A percentile compares a stretch with the other conserved stretches of the same genome.
phyloP scores from a whole-genome alignment of 23 red algal species.

The Gracilaria domingensis region DNA sequence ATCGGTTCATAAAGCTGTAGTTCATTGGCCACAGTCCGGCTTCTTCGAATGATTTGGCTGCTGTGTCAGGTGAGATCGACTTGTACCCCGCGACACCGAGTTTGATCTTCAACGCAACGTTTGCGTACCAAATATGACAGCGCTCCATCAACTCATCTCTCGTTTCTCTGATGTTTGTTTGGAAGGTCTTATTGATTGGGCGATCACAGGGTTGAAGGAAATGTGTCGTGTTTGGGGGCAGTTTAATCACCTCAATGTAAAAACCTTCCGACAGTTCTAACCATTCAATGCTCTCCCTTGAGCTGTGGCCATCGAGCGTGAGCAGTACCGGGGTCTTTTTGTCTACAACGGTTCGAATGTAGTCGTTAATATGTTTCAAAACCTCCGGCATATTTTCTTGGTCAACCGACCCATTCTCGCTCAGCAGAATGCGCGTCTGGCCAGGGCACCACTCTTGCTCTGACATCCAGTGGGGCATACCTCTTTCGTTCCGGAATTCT shows the following conservation, averaged over 20 bases:
- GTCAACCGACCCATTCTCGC: not conserved
- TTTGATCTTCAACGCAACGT: not conserved
- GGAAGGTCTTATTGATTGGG: not conserved
- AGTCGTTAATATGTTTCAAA: not conserved
- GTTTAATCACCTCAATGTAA: not conserved
- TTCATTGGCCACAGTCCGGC: slow-evolving; percentile 28
- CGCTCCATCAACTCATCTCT: not conserved
- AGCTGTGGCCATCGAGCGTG: slow-evolving; percentile 24
- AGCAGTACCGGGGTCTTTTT: not conserved
- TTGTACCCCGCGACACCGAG: not conserved
- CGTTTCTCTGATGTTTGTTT: not conserved
- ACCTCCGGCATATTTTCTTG: not conserved
- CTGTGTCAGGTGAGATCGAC: not conserved
- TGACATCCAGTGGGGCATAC: not conserved
- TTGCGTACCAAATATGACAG: slow-evolving; percentile 8
- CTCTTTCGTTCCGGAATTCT: not conserved
- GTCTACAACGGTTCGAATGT: not conserved
- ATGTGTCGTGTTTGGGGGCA: slow-evolving; percentile 30
- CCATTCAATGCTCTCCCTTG: not conserved
- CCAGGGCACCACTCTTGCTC: not conserved
- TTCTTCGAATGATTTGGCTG: slow-evolving; percentile 1
- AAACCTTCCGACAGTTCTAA: not conserved
- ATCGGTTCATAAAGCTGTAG: slow-evolving; percentile 5
- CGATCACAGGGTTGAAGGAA: slow-evolving; percentile 27
- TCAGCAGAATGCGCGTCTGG: not conserved